Percentiles rank a stretch among this genome's conserved stretches.
phyloP scores from a whole-genome alignment of 345 rosid species.

The Camelina neglecta region DNA sequence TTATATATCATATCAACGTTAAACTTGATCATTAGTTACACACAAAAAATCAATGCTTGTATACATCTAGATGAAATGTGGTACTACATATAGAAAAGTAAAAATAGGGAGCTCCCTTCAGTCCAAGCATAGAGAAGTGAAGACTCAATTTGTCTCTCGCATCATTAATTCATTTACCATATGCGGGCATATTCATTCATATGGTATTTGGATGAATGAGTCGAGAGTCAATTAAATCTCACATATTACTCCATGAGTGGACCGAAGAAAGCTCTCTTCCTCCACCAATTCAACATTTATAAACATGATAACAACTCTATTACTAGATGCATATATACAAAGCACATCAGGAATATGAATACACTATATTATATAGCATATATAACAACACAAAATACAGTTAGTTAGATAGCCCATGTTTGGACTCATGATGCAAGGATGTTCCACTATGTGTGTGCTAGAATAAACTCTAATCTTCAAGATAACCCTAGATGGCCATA shows the following conservation, averaged over 20 bases:
- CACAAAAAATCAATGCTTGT: not conserved
- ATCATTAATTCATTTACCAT: slow-evolving; percentile 48
- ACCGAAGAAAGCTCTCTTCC: slow-evolving; percentile 51
- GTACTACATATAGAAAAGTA: not conserved
- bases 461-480: slow-evolving; percentile 24
- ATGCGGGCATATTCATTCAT: slow-evolving; percentile 22
- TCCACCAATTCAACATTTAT: slow-evolving; percentile 20
- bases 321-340: slow-evolving; percentile 7
- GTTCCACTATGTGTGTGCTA: slow-evolving; percentile 15
- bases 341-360: not conserved
- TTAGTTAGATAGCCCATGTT: not conserved
- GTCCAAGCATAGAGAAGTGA: slow-evolving; percentile 51
- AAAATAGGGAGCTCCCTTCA: slow-evolving; percentile 51
- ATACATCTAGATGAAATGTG: not conserved
- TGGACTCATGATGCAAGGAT: slow-evolving; percentile 23
- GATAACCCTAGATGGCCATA: slow-evolving; percentile 29
- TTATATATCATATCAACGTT: slow-evolving; percentile 1
- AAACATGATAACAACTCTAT: not conserved
- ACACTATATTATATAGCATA: slow-evolving; percentile 12
- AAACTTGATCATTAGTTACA: slow-evolving; percentile 15
- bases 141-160: slow-evolving; percentile 47
- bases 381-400: not conserved
- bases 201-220: slow-evolving; percentile 49
- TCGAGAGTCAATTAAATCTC: slow-evolving; percentile 49
- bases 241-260: slow-evolving; percentile 49